A percentile compares a stretch with the other conserved stretches of the same genome.
These are phyloP conservation scores for Jamesozyma gamospora DNA, from an alignment of 805 yeast genomes.

Conservation along the genomic window DNA sequence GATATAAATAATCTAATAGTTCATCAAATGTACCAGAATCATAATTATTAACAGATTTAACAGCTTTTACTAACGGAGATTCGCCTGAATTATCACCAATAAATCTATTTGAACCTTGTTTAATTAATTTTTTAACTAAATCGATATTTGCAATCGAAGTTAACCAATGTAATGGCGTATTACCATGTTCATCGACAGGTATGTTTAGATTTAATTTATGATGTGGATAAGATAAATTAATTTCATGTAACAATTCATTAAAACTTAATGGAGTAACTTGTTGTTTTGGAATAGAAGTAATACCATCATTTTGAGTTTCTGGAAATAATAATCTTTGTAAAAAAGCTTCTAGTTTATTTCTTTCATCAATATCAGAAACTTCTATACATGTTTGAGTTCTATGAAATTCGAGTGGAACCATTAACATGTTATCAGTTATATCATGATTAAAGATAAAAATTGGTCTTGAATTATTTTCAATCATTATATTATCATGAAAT, in stretches of 20 bases:
- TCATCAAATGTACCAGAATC: conserved; percentile 67
- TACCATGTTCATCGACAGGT: conserved; percentile 87
- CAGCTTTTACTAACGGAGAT: conserved; percentile 75
- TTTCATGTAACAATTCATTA: conserved; percentile 16
- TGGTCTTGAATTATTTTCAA: neutral
- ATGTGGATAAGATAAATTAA: conserved; percentile 19
- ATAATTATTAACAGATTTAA: conserved; percentile 61
- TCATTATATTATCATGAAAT: neutral
- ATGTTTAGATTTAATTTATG: conserved; percentile 52
- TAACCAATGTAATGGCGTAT: conserved; percentile 93
- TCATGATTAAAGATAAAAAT: conserved; percentile 14
- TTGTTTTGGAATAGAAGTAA: neutral
- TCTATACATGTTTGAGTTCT: neutral
- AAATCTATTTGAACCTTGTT: conserved; percentile 51
- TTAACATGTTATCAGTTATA: conserved; percentile 5
- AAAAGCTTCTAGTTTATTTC: conserved; percentile 24
- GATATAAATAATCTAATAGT: conserved; percentile 63
- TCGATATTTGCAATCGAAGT: conserved; percentile 75
- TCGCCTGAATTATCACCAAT: conserved; percentile 79
- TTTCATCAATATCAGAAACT: conserved; percentile 12
- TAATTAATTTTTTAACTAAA: conserved; percentile 59
- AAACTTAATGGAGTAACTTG: conserved; percentile 5
- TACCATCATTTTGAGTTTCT: conserved; percentile 8
- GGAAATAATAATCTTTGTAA: conserved; percentile 25
- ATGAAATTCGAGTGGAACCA: conserved; percentile 6